Percentiles rank a stretch among this genome's conserved stretches.
phyloP scores from a whole-genome alignment of 129 eudicot genomes.

The Saposhnikovia divaricata region DNA sequence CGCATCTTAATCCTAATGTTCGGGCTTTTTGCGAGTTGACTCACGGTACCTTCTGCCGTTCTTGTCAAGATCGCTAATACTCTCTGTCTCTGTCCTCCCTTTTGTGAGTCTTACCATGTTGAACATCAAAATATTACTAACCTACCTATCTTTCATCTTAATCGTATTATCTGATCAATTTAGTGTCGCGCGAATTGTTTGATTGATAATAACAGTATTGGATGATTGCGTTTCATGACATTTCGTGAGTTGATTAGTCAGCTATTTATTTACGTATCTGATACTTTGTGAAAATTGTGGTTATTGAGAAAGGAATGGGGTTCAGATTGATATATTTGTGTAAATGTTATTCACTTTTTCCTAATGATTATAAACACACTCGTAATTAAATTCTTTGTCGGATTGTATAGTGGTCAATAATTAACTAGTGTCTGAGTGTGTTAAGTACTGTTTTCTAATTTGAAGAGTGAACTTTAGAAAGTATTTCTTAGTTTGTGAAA shows the following conservation, averaged over 20 bases:
- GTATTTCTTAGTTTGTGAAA: slow-evolving; percentile 20
- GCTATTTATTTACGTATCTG: background rate
- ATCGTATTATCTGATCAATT: background rate
- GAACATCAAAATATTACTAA: too few species aligned
- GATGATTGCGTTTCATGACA: background rate
- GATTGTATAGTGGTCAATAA: background rate
- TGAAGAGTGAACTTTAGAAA: slow-evolving; percentile 5
- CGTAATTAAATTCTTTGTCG: background rate
- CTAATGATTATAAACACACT: background rate
- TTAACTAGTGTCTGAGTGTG: slow-evolving; percentile 5
- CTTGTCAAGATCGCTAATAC: slow-evolving; percentile 99
- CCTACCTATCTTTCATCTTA: background rate
- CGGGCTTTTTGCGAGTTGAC: slow-evolving; percentile 86
- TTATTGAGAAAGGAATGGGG: slow-evolving; percentile 18
- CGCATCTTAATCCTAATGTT: slow-evolving; percentile 45
- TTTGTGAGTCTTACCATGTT: slow-evolving; percentile 64
- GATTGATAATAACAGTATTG: background rate
- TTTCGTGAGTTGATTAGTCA: background rate
- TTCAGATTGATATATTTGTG: too few species aligned
- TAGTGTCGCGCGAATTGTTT: background rate
- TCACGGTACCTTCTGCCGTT: slow-evolving; percentile 96
- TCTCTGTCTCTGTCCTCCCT: slow-evolving; percentile 12
- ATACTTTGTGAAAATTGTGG: slow-evolving; percentile 14
- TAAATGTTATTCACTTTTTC: slow-evolving; percentile 8
- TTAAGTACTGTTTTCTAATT: background rate